These are phyloP conservation scores for Trichomonascaceae sp. DNA, from an alignment of 1,139 yeast species.

Conservation along the genomic window DNA sequence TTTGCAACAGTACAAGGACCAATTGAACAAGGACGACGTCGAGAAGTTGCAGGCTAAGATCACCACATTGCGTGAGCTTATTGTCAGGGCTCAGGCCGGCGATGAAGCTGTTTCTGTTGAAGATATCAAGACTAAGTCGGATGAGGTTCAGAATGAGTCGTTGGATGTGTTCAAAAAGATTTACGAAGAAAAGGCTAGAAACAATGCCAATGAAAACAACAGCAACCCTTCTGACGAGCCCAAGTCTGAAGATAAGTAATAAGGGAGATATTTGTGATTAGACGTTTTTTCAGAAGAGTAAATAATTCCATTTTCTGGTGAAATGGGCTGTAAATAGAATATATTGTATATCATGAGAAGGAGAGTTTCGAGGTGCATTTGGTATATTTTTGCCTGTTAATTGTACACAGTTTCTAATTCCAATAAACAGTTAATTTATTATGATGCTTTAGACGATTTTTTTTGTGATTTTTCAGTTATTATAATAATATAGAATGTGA, in stretches of 20 bases:
- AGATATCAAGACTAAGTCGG: conserved; percentile 87
- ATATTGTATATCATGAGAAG: background rate
- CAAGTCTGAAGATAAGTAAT: conserved; percentile 22
- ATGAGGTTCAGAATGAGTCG: conserved; percentile 87
- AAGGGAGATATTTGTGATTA: background rate
- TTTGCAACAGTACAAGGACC: conserved; percentile 88
- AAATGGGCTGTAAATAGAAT: conserved; percentile 2
- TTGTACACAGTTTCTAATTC: too few species aligned
- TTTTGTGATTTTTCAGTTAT: too few species aligned
- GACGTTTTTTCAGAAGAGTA: background rate
- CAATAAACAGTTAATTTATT: too few species aligned
- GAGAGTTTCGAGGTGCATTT: too few species aligned
- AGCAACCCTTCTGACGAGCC: conserved; percentile 19
- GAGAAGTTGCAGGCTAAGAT: conserved; percentile 79
- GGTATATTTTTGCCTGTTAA: too few species aligned
- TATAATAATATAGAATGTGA: too few species aligned
- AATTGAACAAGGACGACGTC: conserved; percentile 79
- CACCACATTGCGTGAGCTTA: conserved; percentile 75
- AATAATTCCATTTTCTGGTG: background rate
- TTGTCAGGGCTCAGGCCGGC: conserved; percentile 92
- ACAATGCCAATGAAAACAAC: conserved; percentile 14
- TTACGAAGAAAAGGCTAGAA: conserved; percentile 64
- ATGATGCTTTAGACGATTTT: too few species aligned
- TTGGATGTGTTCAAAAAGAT: conserved; percentile 92
- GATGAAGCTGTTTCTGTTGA: conserved; percentile 77